These are phyloP conservation scores for Pouteria glomerata DNA, from an alignment of 148 eudicot genomes.

Conservation along the genomic window DNA sequence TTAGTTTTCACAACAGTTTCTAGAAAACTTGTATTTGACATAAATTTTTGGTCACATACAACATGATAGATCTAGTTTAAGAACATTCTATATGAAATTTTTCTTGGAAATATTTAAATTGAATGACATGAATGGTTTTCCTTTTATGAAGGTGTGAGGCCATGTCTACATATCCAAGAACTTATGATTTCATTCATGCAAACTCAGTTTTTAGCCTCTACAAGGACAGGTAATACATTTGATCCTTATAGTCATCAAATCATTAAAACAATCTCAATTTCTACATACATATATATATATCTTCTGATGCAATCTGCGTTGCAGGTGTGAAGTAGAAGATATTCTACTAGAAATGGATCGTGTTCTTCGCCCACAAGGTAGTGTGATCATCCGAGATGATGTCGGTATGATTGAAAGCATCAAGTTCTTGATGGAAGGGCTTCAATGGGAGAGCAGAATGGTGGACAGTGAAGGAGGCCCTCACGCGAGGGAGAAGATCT, in stretches of 20 bases:
- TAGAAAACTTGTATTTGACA: too few relatives aligned
- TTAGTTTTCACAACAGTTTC: too few relatives aligned
- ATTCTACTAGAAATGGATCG: constrained; percentile 86
- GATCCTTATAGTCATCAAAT: too few relatives aligned
- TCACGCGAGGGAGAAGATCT: constrained; percentile 49
- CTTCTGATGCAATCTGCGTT: background rate
- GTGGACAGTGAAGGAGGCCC: constrained; percentile 76
- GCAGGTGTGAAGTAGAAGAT: constrained; percentile 66
- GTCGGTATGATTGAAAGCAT: constrained; percentile 52
- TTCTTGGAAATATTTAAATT: too few relatives aligned
- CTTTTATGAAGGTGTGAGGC: constrained; percentile 96
- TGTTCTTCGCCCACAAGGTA: constrained; percentile 64
- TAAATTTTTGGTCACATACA: too few relatives aligned
- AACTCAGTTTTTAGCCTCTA: constrained; percentile 72
- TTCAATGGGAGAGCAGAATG: constrained; percentile 61
- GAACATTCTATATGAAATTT: too few relatives aligned
- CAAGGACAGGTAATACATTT: constrained; percentile 46
- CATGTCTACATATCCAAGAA: constrained; percentile 93
- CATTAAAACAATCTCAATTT: too few relatives aligned
- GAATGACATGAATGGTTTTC: too few relatives aligned
- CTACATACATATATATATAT: too few relatives aligned
- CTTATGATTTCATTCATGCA: constrained; percentile 79
- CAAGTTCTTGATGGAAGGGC: constrained; percentile 45
- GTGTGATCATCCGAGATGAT: constrained; percentile 74
- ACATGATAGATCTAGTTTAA: too few relatives aligned